phyloP scores from a whole-genome alignment of 2,329 filamentous ascomycete species.

The Chalaropsis ovoidea region DNA sequence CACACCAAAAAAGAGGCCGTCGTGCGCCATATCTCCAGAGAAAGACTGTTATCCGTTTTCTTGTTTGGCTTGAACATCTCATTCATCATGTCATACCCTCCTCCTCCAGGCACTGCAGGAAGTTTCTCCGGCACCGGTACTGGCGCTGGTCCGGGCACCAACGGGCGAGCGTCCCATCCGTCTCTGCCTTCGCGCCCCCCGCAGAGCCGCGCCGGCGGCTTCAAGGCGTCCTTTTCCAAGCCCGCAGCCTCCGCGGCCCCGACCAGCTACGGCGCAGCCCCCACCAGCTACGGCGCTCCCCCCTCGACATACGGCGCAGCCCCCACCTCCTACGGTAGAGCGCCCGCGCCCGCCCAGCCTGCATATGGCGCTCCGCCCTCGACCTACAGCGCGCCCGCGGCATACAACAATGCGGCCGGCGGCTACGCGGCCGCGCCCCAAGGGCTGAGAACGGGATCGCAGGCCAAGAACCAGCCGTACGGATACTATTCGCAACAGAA shows the following conservation, averaged over 20 bases:
- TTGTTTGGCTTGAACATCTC: conserved; percentile 29
- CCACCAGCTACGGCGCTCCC: conserved; percentile 32
- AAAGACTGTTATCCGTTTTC: neutral
- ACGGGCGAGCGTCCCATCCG: conserved; percentile 35
- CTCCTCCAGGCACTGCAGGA: conserved; percentile 62
- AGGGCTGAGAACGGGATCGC: neutral
- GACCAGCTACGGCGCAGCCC: conserved; percentile 30
- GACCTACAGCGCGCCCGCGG: conserved; percentile 31
- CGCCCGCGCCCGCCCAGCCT: conserved; percentile 25
- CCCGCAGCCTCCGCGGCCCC: conserved; percentile 32
- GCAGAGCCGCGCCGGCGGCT: conserved; percentile 41
- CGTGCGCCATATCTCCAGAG: neutral
- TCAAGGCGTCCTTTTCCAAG: conserved; percentile 43
- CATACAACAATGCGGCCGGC: conserved; percentile 29
- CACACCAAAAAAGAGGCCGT: neutral
- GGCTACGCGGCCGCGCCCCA: conserved; percentile 30
- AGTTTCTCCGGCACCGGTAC: conserved; percentile 33
- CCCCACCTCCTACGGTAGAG: conserved; percentile 15
- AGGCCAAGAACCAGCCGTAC: conserved; percentile 8
- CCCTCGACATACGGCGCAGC: conserved; percentile 20
- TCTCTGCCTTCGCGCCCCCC: conserved; percentile 73
- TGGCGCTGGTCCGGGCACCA: conserved; percentile 17
- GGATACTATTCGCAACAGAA: conserved; percentile 25
- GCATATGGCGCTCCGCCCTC: conserved; percentile 40
- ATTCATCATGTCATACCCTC: conserved; percentile 78